These are phyloP conservation scores for Apiospora arundinis DNA, from an alignment of 2,329 filamentous ascomycete species.

Conservation along the genomic window DNA sequence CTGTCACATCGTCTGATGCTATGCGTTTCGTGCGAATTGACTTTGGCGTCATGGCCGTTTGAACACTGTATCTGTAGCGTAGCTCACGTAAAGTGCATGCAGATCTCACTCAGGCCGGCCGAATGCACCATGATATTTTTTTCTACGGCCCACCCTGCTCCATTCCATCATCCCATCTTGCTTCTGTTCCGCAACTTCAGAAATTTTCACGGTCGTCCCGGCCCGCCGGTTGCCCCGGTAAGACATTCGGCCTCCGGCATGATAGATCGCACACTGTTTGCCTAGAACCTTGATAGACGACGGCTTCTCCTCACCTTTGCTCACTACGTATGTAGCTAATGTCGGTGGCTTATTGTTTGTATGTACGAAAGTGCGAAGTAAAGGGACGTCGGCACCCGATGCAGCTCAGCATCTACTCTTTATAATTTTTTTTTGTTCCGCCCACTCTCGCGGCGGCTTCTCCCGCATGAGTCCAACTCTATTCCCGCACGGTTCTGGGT, in stretches of 20 bases:
- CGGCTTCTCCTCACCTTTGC: neutral
- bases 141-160: neutral
- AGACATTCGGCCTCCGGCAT: conserved; percentile 11
- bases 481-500: conserved; percentile 10
- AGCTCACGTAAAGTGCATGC: conserved; percentile 6
- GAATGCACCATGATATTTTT: conserved; percentile 9
- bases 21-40: conserved; percentile 4
- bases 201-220: conserved; percentile 13
- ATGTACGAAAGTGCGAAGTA: neutral
- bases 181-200: conserved; percentile 17
- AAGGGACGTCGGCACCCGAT: neutral
- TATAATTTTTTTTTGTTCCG: neutral
- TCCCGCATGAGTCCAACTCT: conserved; percentile 6
- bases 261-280: conserved; percentile 2
- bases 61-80: neutral
- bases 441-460: conserved; percentile 2
- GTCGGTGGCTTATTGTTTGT: neutral
- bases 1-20: conserved; percentile 17
- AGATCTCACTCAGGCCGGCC: neutral
- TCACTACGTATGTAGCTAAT: neutral
- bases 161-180: conserved; percentile 18
- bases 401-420: neutral
- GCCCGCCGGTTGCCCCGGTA: conserved; percentile 18
- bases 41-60: conserved; percentile 3
- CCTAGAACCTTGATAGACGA: neutral